These are phyloP conservation scores for Orbilia oligospora DNA, from an alignment of 2,329 filamentous ascomycete species.

Conservation along the genomic window DNA sequence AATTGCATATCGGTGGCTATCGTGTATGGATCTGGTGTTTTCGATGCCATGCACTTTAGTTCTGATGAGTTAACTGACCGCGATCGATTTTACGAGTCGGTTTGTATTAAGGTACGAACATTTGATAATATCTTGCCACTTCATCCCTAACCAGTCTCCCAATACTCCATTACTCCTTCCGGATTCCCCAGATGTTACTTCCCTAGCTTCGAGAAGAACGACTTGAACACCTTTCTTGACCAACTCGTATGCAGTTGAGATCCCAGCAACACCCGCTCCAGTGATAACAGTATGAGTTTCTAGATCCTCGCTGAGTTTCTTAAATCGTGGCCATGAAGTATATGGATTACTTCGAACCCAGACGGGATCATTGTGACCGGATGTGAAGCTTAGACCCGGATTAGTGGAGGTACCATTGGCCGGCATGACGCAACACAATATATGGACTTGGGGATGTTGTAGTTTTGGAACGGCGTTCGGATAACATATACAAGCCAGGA, in stretches of 20 bases:
- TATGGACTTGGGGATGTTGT: not conserved
- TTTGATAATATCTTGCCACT: slow-evolving; percentile 70
- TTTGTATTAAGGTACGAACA: slow-evolving; percentile 64
- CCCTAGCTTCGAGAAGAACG: slow-evolving; percentile 72
- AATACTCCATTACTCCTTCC: slow-evolving; percentile 73
- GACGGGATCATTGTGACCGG: slow-evolving; percentile 71
- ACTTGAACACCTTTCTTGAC: slow-evolving; percentile 71
- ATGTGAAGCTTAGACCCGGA: slow-evolving; percentile 67
- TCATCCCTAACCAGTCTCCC: slow-evolving; percentile 72
- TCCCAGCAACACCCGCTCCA: slow-evolving; percentile 72
- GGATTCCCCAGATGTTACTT: slow-evolving; percentile 72
- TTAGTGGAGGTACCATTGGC: slow-evolving; percentile 13
- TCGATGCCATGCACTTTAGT: slow-evolving; percentile 69
- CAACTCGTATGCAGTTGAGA: slow-evolving; percentile 72
- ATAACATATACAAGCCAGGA: too few species aligned
- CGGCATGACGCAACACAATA: not conserved
- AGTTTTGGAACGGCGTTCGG: not conserved
- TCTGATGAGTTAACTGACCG: not conserved
- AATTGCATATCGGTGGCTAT: slow-evolving; percentile 73
- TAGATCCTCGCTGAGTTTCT: slow-evolving; percentile 68
- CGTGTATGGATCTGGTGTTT: slow-evolving; percentile 70
- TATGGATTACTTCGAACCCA: slow-evolving; percentile 72
- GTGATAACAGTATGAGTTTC: slow-evolving; percentile 71
- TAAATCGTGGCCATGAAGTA: slow-evolving; percentile 68
- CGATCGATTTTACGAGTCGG: not conserved